These are phyloP conservation scores for Polyplosphaeria fusca DNA, from an alignment of 495 filamentous ascomycete genomes.

Conservation along the genomic window DNA sequence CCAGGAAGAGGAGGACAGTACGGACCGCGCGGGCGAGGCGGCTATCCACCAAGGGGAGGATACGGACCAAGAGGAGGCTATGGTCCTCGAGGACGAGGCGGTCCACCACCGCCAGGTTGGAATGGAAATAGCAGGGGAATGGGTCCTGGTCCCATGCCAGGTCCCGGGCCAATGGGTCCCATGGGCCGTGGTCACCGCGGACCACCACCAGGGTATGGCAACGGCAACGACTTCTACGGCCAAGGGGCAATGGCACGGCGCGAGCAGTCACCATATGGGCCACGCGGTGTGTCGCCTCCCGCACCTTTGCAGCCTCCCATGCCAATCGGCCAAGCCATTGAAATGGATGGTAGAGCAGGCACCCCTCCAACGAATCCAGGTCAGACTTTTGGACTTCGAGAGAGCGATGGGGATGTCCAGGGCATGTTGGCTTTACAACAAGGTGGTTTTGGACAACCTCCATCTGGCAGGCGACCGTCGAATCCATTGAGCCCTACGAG, in stretches of 20 bases:
- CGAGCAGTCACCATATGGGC: conserved; percentile 32
- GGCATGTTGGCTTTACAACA: conserved; percentile 69
- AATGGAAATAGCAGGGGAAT: conserved; percentile 38
- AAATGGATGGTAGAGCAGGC: conserved; percentile 72
- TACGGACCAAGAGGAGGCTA: conserved; percentile 47
- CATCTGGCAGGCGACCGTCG: conserved; percentile 42
- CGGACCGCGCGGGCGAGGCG: conserved; percentile 42
- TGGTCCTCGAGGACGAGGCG: conserved; percentile 37
- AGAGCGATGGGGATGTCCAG: conserved; percentile 65
- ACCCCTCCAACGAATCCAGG: conserved; percentile 44
- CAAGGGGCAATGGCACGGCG: conserved; percentile 15
- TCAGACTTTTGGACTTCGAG: conserved; percentile 48
- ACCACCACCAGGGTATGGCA: conserved; percentile 50
- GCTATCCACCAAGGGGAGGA: conserved; percentile 41
- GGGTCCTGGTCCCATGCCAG: conserved; percentile 34
- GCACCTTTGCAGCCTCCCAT: conserved; percentile 23
- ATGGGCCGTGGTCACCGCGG: conserved; percentile 49
- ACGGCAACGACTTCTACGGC: conserved; percentile 35
- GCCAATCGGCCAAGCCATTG: conserved; percentile 69
- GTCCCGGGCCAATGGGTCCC: conserved; percentile 38
- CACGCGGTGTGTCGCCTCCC: conserved; percentile 21
- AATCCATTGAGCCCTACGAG: conserved; percentile 56
- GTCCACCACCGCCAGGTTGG: conserved; percentile 37
- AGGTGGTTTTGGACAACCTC: conserved; percentile 39
- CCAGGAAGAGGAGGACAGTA: conserved; percentile 43